Conservation (phyloP, 2,329 filamentous ascomycete genomes). For the Aspergillus pseudonomiae region DNA sequence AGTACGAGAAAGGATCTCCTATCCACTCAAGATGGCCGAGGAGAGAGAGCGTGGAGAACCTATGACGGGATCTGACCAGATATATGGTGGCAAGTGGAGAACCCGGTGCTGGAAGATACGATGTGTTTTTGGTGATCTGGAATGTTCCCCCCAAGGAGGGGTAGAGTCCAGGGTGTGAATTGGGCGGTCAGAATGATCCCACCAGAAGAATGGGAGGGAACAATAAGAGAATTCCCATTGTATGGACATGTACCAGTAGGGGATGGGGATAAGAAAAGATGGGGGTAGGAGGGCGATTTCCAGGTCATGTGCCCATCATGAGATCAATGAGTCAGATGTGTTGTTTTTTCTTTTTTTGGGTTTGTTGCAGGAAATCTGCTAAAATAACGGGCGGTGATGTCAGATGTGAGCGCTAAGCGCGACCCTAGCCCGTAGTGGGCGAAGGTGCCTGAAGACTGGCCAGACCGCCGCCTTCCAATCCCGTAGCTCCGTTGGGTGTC, state of each 20-base stretch:
- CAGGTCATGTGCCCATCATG: background rate
- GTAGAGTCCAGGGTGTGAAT: background rate
- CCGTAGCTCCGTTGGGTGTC: constrained; percentile 1
- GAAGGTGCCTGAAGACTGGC: constrained; percentile 7
- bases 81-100: constrained; percentile 11
- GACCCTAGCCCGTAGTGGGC: background rate
- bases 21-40: background rate
- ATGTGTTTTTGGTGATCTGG: background rate
- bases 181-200: background rate
- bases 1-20: background rate
- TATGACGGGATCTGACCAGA: constrained; percentile 10
- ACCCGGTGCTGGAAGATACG: background rate
- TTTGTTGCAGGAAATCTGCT: background rate
- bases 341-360: background rate
- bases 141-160: constrained; percentile 1
- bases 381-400: background rate
- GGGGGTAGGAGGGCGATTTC: background rate
- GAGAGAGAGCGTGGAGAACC: constrained; percentile 4
- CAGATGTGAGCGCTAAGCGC: background rate
- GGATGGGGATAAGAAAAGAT: background rate
- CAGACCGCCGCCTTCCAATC: constrained; percentile 6
- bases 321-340: constrained; percentile 2
- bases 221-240: background rate
- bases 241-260: no score
- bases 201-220: background rate